These are phyloP conservation scores for Phaeodactylum tricornutum DNA, from an alignment of 108 stramenopile species.

Conservation along the genomic window DNA sequence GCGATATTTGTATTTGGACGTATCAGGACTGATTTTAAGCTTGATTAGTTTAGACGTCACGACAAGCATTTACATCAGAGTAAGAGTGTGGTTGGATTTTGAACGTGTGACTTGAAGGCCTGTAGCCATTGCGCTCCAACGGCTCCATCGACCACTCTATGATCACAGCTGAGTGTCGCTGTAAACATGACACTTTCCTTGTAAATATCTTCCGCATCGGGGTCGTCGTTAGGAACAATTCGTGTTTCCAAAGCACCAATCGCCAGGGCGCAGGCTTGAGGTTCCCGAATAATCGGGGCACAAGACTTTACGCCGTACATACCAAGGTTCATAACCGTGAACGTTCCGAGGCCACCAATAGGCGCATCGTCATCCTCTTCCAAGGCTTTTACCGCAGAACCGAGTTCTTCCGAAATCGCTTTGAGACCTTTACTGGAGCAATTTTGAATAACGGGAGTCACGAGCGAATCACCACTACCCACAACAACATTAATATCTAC, in stretches of 20 bases:
- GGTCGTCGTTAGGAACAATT: constrained; percentile 66
- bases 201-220: constrained; percentile 66
- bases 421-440: constrained; percentile 56
- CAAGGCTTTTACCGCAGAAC: constrained; percentile 64
- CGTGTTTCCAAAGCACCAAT: constrained; percentile 87
- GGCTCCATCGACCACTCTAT: constrained; percentile 96
- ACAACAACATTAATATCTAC: constrained; percentile 98
- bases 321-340: constrained; percentile 95
- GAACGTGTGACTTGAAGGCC: constrained; percentile 84
- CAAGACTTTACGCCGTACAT: constrained; percentile 99
- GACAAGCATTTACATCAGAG: constrained; percentile 42
- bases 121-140: constrained; percentile 89
- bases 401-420: constrained; percentile 83
- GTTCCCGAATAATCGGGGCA: constrained; percentile 97
- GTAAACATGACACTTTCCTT: constrained; percentile 78
- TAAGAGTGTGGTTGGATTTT: constrained; percentile 83
- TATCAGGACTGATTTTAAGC: too few species aligned
- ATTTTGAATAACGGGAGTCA: constrained; percentile 56
- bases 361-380: constrained; percentile 78
- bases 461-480: constrained; percentile 94
- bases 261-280: constrained; percentile 96
- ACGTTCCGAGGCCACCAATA: constrained; percentile 62
- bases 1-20: too few species aligned
- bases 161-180: constrained; percentile 93
- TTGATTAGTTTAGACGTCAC: too few species aligned